Conservation (phyloP, 2,329 filamentous ascomycete species). For the Elsinoe australis region DNA sequence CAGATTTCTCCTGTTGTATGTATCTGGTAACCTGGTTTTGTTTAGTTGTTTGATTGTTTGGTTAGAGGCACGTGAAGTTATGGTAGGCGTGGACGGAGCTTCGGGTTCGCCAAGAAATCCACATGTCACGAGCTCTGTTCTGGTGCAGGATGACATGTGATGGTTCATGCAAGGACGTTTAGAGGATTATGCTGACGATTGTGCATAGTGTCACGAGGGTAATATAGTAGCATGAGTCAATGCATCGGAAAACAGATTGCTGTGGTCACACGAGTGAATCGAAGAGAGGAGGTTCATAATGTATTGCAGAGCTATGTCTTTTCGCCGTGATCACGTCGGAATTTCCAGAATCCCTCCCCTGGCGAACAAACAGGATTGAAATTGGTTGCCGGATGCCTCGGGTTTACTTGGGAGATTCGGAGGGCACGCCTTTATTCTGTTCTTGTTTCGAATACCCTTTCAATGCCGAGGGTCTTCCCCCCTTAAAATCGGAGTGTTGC, state of each 20-base stretch:
- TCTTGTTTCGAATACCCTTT: background rate
- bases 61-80: background rate
- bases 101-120: too few relatives aligned
- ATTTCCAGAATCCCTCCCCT: background rate
- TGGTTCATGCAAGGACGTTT: background rate
- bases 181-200: too few relatives aligned
- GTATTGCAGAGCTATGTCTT: background rate
- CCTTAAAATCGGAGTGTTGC: background rate
- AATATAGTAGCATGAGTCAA: too few relatives aligned
- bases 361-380: background rate
- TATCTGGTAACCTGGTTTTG: too few relatives aligned
- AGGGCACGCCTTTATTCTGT: too few relatives aligned
- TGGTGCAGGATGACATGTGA: too few relatives aligned
- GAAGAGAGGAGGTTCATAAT: background rate
- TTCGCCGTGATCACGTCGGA: background rate
- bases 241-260: too few relatives aligned
- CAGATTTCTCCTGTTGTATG: too few relatives aligned
- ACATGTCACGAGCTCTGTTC: background rate
- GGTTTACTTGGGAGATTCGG: background rate
- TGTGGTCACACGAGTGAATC: too few relatives aligned
- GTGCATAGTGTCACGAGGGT: too few relatives aligned
- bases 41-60: too few relatives aligned
- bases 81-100: background rate
- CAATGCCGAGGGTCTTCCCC: background rate
- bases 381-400: background rate